A percentile compares a stretch with the other conserved stretches of the same genome.
These are phyloP conservation scores for Ceratobasidium sp. DNA, from an alignment of 1,284 basidiomycete genomes.

Conservation along the genomic window DNA sequence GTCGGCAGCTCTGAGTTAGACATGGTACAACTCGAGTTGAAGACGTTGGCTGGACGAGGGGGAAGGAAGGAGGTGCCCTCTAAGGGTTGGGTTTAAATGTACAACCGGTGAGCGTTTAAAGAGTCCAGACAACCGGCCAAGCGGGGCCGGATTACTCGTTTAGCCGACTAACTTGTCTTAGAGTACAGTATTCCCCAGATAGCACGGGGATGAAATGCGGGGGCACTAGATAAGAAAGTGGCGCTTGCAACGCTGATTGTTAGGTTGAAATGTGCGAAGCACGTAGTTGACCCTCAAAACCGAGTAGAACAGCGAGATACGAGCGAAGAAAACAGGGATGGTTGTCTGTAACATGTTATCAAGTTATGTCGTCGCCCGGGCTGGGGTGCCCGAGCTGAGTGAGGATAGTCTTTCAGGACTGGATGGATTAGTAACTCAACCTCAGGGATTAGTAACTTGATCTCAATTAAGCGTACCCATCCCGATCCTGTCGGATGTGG, in stretches of 20 bases:
- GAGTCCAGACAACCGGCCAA: not conserved
- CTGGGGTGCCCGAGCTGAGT: no score
- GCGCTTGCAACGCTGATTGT: no score
- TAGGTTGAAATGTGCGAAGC: no score
- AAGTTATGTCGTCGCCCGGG: no score
- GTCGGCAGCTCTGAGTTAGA: not conserved
- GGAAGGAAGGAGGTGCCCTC: no score
- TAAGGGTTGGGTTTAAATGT: not conserved
- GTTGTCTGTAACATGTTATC: not conserved
- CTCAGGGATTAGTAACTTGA: no score
- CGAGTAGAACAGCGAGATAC: not conserved
- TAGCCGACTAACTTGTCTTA: not conserved
- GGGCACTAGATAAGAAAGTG: not conserved
- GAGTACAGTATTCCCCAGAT: not conserved
- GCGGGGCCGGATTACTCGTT: not conserved
- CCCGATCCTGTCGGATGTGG: no score
- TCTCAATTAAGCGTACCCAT: no score
- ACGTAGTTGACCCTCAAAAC: not conserved
- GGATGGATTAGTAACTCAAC: no score
- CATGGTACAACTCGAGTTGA: not conserved
- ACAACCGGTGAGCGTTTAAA: not conserved
- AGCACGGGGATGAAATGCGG: slow-evolving; percentile 4
- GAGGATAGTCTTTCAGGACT: no score
- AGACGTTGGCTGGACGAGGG: no score
- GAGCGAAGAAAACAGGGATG: not conserved